These are phyloP conservation scores for Aspergillus ochraceus DNA, from an alignment of 2,329 filamentous ascomycete species.

Conservation along the genomic window DNA sequence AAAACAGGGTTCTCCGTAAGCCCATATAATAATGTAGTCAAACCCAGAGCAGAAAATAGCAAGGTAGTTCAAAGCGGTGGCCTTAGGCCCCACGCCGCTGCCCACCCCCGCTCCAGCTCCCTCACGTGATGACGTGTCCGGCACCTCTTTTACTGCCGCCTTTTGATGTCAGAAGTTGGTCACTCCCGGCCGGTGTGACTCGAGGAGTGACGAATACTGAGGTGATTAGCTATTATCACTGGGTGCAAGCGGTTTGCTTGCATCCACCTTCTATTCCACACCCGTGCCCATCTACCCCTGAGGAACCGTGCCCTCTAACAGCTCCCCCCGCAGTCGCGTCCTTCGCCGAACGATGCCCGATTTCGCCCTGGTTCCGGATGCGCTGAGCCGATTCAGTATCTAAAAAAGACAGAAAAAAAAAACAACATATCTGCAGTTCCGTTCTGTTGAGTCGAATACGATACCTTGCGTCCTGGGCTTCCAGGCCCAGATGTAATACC, in stretches of 20 bases:
- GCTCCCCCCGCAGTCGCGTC: slow-evolving; percentile 38
- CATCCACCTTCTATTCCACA: neutral
- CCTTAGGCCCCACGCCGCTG: slow-evolving; percentile 1
- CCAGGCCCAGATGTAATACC: slow-evolving; percentile 17
- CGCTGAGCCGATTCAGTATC: slow-evolving; percentile 26
- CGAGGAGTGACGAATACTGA: neutral
- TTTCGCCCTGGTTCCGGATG: slow-evolving; percentile 31
- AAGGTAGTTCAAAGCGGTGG: neutral
- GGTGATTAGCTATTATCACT: neutral
- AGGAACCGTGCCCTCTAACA: slow-evolving; percentile 12
- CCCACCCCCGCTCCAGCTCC: neutral
- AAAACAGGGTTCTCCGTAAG: neutral
- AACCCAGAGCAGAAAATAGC: no score
- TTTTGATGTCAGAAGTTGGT: neutral
- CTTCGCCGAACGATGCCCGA: slow-evolving; percentile 34
- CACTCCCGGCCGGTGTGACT: neutral
- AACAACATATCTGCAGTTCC: neutral
- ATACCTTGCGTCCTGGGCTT: slow-evolving; percentile 4
- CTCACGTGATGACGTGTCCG: slow-evolving; percentile 13
- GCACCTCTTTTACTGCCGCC: slow-evolving; percentile 6
- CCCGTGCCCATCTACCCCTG: neutral
- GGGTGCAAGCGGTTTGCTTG: neutral
- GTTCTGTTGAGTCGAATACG: neutral
- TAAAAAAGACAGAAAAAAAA: neutral
- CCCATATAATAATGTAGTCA: neutral